A percentile compares a stretch with the other conserved stretches of the same genome.
Evolutionary conservation across 495 filamentous ascomycete genomes (phyloP).

Genomic region (Chaetomium cochliodes): DNA sequence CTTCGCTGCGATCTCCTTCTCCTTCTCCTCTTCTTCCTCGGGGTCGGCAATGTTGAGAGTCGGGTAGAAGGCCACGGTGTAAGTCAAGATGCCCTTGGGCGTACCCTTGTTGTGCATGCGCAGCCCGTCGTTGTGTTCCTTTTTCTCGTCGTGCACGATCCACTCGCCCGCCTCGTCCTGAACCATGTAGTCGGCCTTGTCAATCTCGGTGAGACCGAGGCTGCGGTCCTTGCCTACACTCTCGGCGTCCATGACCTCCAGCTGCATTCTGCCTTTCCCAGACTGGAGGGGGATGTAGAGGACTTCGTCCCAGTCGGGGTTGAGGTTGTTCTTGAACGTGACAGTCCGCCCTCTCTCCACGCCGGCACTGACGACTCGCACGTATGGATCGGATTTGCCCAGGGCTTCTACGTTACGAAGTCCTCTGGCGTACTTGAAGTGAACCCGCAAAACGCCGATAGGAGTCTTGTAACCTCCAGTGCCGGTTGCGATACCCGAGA

Average conservation of each 20-base stretch:
- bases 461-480: slow-evolving; percentile 89
- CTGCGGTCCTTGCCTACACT: slow-evolving; percentile 82
- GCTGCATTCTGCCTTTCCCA: slow-evolving; percentile 71
- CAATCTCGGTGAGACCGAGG: slow-evolving; percentile 74
- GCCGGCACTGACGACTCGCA: slow-evolving; percentile 81
- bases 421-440: slow-evolving; percentile 78
- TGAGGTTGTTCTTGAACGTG: slow-evolving; percentile 92
- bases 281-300: slow-evolving; percentile 92
- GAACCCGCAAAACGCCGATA: slow-evolving; percentile 89
- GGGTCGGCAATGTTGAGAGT: slow-evolving; percentile 84
- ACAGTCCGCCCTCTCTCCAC: slow-evolving; percentile 88
- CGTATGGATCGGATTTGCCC: slow-evolving; percentile 96
- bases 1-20: slow-evolving; percentile 30
- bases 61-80: slow-evolving; percentile 87
- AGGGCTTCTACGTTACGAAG: slow-evolving; percentile 91
- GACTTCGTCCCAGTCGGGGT: slow-evolving; percentile 94
- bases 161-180: slow-evolving; percentile 80
- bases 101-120: slow-evolving; percentile 63
- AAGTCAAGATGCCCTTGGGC: slow-evolving; percentile 77
- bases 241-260: slow-evolving; percentile 98
- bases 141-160: slow-evolving; percentile 74
- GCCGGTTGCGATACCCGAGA: slow-evolving; percentile 69
- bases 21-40: slow-evolving; percentile 77
- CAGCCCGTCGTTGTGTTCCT: slow-evolving; percentile 57
- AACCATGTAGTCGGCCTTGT: slow-evolving; percentile 71